phyloP scores from a whole-genome alignment of 2,329 filamentous ascomycete species.

The Neonectria neomacrospora region DNA sequence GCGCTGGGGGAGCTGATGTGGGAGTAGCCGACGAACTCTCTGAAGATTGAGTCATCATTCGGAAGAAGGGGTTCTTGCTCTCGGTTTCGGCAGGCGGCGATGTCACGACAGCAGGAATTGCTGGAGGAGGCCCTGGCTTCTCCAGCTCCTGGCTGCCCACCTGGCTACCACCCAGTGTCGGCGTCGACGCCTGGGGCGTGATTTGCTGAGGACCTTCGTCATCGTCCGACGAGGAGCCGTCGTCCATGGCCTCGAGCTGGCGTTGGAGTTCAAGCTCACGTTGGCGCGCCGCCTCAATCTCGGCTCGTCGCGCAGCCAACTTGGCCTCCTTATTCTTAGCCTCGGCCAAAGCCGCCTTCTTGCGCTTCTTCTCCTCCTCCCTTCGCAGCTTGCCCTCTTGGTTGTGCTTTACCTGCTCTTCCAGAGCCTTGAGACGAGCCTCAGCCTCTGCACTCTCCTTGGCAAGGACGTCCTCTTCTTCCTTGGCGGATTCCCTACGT shows the following conservation, averaged over 20 bases:
- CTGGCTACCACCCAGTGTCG: constrained; percentile 64
- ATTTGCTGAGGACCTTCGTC: constrained; percentile 82
- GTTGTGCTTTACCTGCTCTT: constrained; percentile 92
- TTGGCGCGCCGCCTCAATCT: constrained; percentile 91
- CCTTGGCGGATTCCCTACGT: constrained; percentile 75
- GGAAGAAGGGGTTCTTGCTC: constrained; percentile 95
- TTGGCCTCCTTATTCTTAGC: constrained; percentile 89
- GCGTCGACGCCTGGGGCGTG: constrained; percentile 69
- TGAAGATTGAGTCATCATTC: constrained; percentile 79
- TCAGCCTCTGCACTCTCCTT: constrained; percentile 84
- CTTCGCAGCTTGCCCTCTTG: constrained; percentile 96
- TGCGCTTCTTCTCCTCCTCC: constrained; percentile 92
- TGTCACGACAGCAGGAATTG: constrained; percentile 54
- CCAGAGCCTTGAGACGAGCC: constrained; percentile 85
- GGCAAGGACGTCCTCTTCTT: constrained; percentile 83
- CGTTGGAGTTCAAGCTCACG: constrained; percentile 89
- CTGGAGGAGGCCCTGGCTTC: constrained; percentile 61
- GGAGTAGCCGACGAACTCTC: constrained; percentile 61
- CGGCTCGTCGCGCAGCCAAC: constrained; percentile 84
- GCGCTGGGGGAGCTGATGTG: constrained; percentile 55
- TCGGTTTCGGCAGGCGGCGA: constrained; percentile 73
- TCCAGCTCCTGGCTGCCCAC: constrained; percentile 66
- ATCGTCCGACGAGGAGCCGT: constrained; percentile 81
- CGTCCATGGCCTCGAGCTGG: constrained; percentile 81
- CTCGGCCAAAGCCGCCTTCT: constrained; percentile 87